Evolutionary conservation across 1,284 basidiomycete species (phyloP), one percentile per base, ranked within the genome.

Genomic region (Chalciporus piperatoides): DNA sequence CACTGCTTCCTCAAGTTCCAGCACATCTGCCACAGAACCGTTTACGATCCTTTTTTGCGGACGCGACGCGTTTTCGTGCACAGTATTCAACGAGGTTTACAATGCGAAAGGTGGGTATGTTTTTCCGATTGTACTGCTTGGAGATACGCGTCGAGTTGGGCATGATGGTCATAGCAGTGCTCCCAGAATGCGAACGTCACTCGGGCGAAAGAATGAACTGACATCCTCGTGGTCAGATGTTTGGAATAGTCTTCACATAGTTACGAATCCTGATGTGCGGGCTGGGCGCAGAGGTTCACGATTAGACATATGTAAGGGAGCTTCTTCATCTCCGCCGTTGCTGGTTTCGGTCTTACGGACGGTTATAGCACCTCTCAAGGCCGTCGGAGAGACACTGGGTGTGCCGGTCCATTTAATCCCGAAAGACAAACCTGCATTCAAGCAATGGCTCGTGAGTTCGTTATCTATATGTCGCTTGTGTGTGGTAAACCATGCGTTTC

Each of bases 401-500:
- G 60, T 87, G 6, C 75, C 77, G 0, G 75, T 85, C 1, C 68
- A 82, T 51, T 71, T 69, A 1, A 83, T 88, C 40, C 86, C 86
- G 5, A 71, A 70, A 32, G 69, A 71, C 12, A 82, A 77, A 48
- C 49, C 68, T 1, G 77, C 74, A 2, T 85, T 90, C 64, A 80
- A 69, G 57, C 61, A 67, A 39, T 86, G 85, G 85, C 64, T 71
- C 63, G 85, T 82, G 54, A 52, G 65, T 23, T 17, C 41, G 25
- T 32, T 39, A 48, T 51, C 44, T n/a, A 17, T 37, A 42, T 23
- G 51, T 27, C 30, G 21, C n/a, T 12, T 6, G 8, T 23, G 10
- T 28, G 46, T 19, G 14, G 53, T 36, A 33, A 39, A 19, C n/a
- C 37, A 74, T 35, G 78, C 8, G 6, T 12, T n/a, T 39, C n/a